A percentile compares a stretch with the other conserved stretches of the same genome.
Evolutionary conservation across 192 early-diverging fungal genomes (phyloP).

Genomic region (Coemansia guatemalensis): DNA sequence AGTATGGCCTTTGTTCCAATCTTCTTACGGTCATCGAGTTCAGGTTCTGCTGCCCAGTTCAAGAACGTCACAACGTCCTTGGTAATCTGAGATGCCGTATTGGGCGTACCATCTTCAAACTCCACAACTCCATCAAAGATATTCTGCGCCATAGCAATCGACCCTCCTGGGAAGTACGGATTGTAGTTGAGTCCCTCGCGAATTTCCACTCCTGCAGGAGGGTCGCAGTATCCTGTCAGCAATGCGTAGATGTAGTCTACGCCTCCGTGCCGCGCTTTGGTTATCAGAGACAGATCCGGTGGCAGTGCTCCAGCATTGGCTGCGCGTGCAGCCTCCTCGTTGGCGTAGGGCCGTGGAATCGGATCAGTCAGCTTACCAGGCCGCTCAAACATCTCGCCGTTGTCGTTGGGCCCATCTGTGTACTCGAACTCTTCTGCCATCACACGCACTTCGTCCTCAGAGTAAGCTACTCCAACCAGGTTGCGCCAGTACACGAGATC

Average conservation of each 20-base stretch:
- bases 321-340: constrained; percentile 95
- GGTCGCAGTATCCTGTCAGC: constrained; percentile 91
- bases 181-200: constrained; percentile 98
- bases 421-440: constrained; percentile 93
- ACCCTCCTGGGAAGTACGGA: constrained; percentile 98
- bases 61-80: constrained; percentile 96
- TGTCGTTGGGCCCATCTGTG: constrained; percentile 89
- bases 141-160: constrained; percentile 93
- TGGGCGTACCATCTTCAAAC: constrained; percentile 96
- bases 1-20: constrained; percentile 88
- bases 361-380: constrained; percentile 94
- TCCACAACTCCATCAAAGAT: constrained; percentile 94
- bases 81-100: constrained; percentile 92
- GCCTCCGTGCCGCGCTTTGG: constrained; percentile 92
- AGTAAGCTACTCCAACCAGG: constrained; percentile 92
- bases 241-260: constrained; percentile 94
- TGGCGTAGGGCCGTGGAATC: constrained; percentile 88
- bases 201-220: constrained; percentile 89
- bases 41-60: constrained; percentile 94
- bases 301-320: constrained; percentile 95
- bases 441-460: constrained; percentile 88
- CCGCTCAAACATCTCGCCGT: constrained; percentile 87
- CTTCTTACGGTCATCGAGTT: constrained; percentile 96
- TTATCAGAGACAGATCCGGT: constrained; percentile 93
- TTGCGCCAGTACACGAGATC: constrained; percentile 93